These are phyloP conservation scores for Paecilomyces variotii DNA, from an alignment of 2,329 filamentous ascomycete genomes.

Conservation along the genomic window DNA sequence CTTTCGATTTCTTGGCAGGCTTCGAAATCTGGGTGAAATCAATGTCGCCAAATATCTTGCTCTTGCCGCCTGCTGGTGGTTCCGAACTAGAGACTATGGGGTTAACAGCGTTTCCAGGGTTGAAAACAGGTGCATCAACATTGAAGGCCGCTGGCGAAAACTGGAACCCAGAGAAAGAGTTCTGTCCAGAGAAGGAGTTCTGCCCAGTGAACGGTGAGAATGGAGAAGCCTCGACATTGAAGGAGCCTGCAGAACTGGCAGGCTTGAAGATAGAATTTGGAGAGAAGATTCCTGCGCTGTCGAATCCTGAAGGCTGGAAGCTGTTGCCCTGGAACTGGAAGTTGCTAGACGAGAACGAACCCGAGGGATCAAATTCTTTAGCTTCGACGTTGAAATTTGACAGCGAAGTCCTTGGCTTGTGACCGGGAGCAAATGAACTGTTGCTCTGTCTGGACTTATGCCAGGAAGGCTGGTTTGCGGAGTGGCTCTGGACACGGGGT, in stretches of 20 bases:
- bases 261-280: constrained; percentile 19
- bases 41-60: constrained; percentile 62
- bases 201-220: constrained; percentile 41
- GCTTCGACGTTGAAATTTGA: constrained; percentile 84
- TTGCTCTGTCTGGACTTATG: constrained; percentile 25
- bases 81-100: constrained; percentile 13
- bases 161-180: constrained; percentile 43
- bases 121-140: constrained; percentile 69
- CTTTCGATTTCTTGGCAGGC: constrained; percentile 66
- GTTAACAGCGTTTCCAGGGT: constrained; percentile 42
- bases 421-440: constrained; percentile 40
- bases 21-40: constrained; percentile 55
- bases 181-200: constrained; percentile 11
- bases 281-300: constrained; percentile 19
- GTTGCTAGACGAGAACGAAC: constrained; percentile 41
- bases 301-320: constrained; percentile 34
- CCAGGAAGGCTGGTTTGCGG: constrained; percentile 23
- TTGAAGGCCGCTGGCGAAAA: constrained; percentile 65
- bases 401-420: constrained; percentile 60
- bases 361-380: constrained; percentile 67
- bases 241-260: constrained; percentile 19
- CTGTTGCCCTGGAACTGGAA: constrained; percentile 35
- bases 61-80: constrained; percentile 12
- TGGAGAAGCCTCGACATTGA: constrained; percentile 28
- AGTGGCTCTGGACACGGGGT: constrained; percentile 33